Evolutionary conservation across 2,329 filamentous ascomycete genomes (phyloP), one percentile per base, ranked within the genome.

Genomic region (Blastomyces gilchristii): DNA sequence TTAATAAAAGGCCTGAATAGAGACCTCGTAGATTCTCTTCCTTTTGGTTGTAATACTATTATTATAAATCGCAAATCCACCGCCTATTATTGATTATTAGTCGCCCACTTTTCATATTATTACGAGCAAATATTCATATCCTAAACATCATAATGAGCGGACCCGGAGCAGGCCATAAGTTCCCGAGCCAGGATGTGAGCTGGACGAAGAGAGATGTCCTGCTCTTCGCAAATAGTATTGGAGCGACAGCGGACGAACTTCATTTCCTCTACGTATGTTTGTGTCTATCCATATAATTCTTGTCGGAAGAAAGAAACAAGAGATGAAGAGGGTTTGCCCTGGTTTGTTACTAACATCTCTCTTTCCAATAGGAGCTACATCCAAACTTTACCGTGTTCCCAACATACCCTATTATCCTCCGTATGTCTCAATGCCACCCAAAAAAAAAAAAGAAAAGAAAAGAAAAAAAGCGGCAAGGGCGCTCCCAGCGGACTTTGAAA

Each of bases 191-290:
- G 71, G 83, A 87, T 72, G 90, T 96, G 12, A 84, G 87, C 69
- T 97, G 91, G 92, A 77, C 90, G 70, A 91, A 92, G 83, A 86
- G 92, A 68, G 92, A 97, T 80, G 85, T 87, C 45, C 82, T 97
- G 65, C 86, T 97, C 65, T 97, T 97, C 75, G 91, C 92, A 69
- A 88, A 88, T 76, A 93, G 88, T 78, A 93, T 97, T 74, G 92
- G 92, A 63, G 87, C 83, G 72, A 93, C 85, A 14, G 82, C 83
- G n/a, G 87, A 96, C 69, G 92, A 97, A 81, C 85, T 96, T 71
- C 91, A 96, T 74, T 96, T 93, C 74, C 86, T 96, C 78, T 97
- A 91, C 71, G 91, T 94, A 81, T 65, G 83, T 72, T 47, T 25
- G 45, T 34, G 11, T 41, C 34, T 22, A 39, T 45, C n/a, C 37